phyloP scores from a whole-genome alignment of 345 rosid species.

The Moricandia arvensis region DNA sequence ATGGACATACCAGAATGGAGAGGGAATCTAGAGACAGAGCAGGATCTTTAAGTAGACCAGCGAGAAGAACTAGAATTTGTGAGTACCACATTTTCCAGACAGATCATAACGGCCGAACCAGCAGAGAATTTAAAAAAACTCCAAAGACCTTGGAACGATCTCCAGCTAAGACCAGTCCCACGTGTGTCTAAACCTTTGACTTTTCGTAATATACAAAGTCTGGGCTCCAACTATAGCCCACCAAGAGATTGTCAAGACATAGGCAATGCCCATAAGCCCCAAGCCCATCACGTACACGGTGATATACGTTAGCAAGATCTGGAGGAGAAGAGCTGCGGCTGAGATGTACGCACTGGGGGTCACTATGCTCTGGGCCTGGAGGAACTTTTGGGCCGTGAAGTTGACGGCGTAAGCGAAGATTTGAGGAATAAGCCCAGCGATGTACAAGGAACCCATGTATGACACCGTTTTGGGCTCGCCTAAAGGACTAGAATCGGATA shows the following conservation, averaged over 20 bases:
- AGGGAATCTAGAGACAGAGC: conserved; percentile 69
- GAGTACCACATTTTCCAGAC: conserved; percentile 83
- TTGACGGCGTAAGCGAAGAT: conserved; percentile 64
- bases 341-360: conserved; percentile 63
- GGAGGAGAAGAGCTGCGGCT: conserved; percentile 44
- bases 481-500: conserved; percentile 53
- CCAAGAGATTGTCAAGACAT: conserved; percentile 75
- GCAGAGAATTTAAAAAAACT: conserved; percentile 59
- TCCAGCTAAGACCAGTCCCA: conserved; percentile 63
- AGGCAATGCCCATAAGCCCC: conserved; percentile 60
- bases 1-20: conserved; percentile 57
- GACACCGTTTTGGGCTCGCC: conserved; percentile 57
- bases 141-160: conserved; percentile 66
- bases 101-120: conserved; percentile 83
- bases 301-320: conserved; percentile 53
- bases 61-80: conserved; percentile 65
- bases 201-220: conserved; percentile 45
- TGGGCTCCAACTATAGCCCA: conserved; percentile 70
- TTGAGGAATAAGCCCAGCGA: conserved; percentile 67
- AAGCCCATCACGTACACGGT: conserved; percentile 40
- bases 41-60: conserved; percentile 67
- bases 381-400: conserved; percentile 68
- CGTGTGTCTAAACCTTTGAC: conserved; percentile 47
- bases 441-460: conserved; percentile 53
- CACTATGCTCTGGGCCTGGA: conserved; percentile 64